Percentiles rank a stretch among this genome's conserved stretches.
Conservation (phyloP, 352 stramenopile genomes). For the Globisporangium apiculatum region DNA sequence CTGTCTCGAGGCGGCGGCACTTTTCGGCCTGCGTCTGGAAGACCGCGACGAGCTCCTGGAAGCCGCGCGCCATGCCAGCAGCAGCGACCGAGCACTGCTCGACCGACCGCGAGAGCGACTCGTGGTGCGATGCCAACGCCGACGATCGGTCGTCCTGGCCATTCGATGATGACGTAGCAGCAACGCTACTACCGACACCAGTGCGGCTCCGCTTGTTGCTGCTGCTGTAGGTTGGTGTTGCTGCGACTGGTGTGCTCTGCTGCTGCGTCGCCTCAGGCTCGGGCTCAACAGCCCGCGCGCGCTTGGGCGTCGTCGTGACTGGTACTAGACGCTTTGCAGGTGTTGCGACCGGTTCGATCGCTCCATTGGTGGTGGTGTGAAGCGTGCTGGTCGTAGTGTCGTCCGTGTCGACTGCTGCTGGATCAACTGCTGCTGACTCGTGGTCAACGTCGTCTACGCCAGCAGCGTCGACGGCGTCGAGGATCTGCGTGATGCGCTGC, state of each 20-base stretch:
- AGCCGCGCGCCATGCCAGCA: constrained; percentile 32
- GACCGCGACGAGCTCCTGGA: constrained; percentile 30
- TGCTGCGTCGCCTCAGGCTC: too few relatives aligned
- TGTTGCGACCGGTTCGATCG: too few relatives aligned
- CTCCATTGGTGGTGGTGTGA: too few relatives aligned
- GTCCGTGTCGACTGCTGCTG: neutral
- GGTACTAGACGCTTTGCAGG: too few relatives aligned
- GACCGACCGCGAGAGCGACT: constrained; percentile 29
- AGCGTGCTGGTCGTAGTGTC: too few relatives aligned
- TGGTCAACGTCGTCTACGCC: constrained; percentile 1
- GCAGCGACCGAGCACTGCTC: constrained; percentile 43
- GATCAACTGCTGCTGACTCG: too few relatives aligned
- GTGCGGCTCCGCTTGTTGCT: neutral
- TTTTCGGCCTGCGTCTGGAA: constrained; percentile 26
- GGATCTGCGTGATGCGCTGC: constrained; percentile 18
- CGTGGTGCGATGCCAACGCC: neutral
- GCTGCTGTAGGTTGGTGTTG: too few relatives aligned
- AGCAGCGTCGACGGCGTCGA: neutral
- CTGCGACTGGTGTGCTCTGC: too few relatives aligned
- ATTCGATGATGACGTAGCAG: too few relatives aligned
- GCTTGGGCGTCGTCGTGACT: too few relatives aligned
- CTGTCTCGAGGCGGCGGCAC: constrained; percentile 16
- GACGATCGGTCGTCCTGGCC: constrained; percentile 2
- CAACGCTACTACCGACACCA: neutral
- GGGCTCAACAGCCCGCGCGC: too few relatives aligned